These are phyloP conservation scores for Backusella liffmaniae DNA, from an alignment of 192 early-diverging fungal species.

Conservation along the genomic window DNA sequence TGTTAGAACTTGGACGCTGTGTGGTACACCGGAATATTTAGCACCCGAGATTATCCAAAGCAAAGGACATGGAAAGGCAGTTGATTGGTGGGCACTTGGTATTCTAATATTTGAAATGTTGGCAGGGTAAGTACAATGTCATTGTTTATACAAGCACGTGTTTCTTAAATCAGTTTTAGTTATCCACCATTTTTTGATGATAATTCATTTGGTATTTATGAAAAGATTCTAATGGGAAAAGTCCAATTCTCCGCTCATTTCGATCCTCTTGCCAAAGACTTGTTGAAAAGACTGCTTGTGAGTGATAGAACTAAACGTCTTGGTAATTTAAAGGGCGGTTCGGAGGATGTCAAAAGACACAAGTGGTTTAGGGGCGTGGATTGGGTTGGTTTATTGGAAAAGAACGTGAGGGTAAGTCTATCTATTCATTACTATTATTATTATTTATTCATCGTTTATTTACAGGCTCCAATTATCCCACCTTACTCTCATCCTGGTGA, in stretches of 20 bases:
- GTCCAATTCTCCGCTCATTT: constrained; percentile 90
- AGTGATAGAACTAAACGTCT: constrained; percentile 91
- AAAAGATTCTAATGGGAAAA: constrained; percentile 93
- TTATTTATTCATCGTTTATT: neutral
- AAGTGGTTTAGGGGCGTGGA: constrained; percentile 93
- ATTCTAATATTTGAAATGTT: constrained; percentile 99
- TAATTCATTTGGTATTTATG: constrained; percentile 97
- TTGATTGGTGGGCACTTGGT: constrained; percentile 99
- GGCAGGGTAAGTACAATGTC: constrained; percentile 62
- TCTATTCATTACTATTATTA: neutral
- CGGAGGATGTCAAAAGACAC: constrained; percentile 91
- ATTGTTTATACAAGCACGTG: neutral
- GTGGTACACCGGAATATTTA: constrained; percentile 97
- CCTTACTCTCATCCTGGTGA: constrained; percentile 87
- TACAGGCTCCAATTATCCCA: constrained; percentile 85
- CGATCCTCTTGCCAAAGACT: constrained; percentile 78
- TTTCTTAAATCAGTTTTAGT: constrained; percentile 21
- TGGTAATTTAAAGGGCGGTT: constrained; percentile 89
- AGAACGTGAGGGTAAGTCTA: constrained; percentile 50
- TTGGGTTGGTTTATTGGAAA: constrained; percentile 84
- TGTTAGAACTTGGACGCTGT: constrained; percentile 94
- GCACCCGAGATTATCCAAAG: constrained; percentile 97
- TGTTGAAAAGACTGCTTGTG: constrained; percentile 89
- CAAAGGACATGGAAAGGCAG: constrained; percentile 95
- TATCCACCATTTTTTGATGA: constrained; percentile 98